A percentile compares a stretch with the other conserved stretches of the same genome.
phyloP scores from a whole-genome alignment of 331 rosid species.

The Arachis monticola region DNA sequence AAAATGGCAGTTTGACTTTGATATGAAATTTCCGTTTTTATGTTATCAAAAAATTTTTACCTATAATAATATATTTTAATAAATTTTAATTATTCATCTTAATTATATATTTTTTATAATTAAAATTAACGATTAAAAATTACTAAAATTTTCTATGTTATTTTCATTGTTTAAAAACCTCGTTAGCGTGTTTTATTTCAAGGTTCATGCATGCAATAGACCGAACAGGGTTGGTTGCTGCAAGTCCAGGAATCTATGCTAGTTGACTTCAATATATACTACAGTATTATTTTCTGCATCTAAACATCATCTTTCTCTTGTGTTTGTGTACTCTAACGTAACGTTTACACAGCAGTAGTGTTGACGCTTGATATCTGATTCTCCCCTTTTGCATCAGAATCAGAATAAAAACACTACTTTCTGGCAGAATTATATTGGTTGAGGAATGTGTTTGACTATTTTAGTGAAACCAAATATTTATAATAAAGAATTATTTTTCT shows the following conservation, averaged over 20 bases:
- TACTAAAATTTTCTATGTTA: too few species aligned
- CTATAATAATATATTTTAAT: too few species aligned
- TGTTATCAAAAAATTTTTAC: too few species aligned
- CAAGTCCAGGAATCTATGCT: neutral
- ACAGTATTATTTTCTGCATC: neutral
- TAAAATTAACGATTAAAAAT: too few species aligned
- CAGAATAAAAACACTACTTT: slow-evolving; percentile 8
- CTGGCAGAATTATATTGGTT: slow-evolving; percentile 2
- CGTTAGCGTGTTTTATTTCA: neutral
- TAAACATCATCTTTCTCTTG: neutral
- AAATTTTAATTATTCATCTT: too few species aligned
- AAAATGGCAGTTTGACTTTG: neutral
- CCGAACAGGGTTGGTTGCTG: neutral
- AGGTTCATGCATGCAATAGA: neutral
- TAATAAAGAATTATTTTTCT: too few species aligned
- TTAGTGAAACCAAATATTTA: too few species aligned
- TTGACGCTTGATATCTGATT: slow-evolving; percentile 14
- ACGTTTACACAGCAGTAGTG: neutral
- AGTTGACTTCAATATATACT: neutral
- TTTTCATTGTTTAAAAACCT: neutral
- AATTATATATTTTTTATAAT: too few species aligned
- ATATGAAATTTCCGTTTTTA: too few species aligned
- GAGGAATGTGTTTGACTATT: neutral
- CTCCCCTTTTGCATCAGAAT: slow-evolving; percentile 42
- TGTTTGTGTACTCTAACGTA: neutral